Conservation (phyloP, 2,329 filamentous ascomycete genomes). For the Fusarium sp. region DNA sequence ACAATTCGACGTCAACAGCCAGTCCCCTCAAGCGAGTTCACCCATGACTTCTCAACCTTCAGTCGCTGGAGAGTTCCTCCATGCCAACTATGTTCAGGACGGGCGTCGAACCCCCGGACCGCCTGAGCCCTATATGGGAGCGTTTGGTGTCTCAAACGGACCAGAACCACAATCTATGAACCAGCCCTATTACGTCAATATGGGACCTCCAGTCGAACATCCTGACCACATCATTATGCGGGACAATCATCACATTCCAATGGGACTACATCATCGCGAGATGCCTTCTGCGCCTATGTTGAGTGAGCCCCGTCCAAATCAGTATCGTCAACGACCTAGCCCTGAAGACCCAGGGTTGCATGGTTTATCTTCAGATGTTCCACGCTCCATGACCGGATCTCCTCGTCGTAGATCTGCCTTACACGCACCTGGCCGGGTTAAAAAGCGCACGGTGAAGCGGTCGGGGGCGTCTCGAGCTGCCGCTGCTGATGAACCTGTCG, state of each 20-base stretch:
- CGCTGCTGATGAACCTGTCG: conserved; percentile 37
- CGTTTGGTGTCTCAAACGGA: conserved; percentile 51
- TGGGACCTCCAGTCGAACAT: conserved; percentile 41
- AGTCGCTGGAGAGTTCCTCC: conserved; percentile 50
- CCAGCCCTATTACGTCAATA: conserved; percentile 47
- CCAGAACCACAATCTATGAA: conserved; percentile 41
- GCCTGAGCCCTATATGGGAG: conserved; percentile 51
- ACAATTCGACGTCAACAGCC: conserved; percentile 55
- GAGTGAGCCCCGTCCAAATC: conserved; percentile 37
- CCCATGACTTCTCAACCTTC: conserved; percentile 57
- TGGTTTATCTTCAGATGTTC: conserved; percentile 10
- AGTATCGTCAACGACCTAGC: conserved; percentile 43
- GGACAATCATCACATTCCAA: conserved; percentile 31
- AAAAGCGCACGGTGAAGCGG: conserved; percentile 42
- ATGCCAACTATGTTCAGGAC: conserved; percentile 52
- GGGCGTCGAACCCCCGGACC: conserved; percentile 53
- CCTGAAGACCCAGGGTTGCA: conserved; percentile 31
- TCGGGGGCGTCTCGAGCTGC: conserved; percentile 18
- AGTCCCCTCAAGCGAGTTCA: conserved; percentile 57
- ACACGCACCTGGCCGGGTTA: conserved; percentile 41
- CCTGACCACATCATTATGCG: conserved; percentile 45
- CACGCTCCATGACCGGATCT: conserved; percentile 42
- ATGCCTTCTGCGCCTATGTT: conserved; percentile 39
- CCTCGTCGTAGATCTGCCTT: conserved; percentile 41
- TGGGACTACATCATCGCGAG: conserved; percentile 43